phyloP scores from a whole-genome alignment of 768 basidiomycete species.

The Chalciporus piperatus region DNA sequence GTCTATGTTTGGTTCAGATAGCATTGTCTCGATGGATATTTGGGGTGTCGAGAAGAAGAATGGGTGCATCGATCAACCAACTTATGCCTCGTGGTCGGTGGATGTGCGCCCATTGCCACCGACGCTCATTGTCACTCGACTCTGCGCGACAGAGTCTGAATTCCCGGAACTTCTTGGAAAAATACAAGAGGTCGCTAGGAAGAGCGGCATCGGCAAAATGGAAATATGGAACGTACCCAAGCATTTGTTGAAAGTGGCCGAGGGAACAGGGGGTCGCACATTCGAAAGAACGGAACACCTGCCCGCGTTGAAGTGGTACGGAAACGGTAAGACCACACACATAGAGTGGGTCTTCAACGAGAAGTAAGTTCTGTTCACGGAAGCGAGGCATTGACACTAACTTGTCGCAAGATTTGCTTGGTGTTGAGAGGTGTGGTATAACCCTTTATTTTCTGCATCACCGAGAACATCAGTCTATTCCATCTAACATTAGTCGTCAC shows the following conservation, averaged over 20 bases:
- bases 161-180: conserved; percentile 37
- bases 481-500: conserved; percentile 6
- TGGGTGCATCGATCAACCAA: conserved; percentile 2
- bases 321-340: conserved; percentile 29
- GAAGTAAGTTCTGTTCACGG: conserved; percentile 31
- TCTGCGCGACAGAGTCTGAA: conserved; percentile 30
- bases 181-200: conserved; percentile 35
- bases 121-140: conserved; percentile 44
- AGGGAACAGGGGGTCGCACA: conserved; percentile 31
- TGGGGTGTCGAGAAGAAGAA: conserved; percentile 21
- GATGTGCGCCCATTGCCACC: conserved; percentile 31
- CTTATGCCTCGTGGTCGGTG: conserved; percentile 46
- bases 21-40: conserved; percentile 11
- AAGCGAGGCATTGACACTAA: not conserved
- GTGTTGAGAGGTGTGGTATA: conserved; percentile 28
- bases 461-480: too few relatives aligned
- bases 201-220: conserved; percentile 34
- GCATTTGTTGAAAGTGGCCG: conserved; percentile 29
- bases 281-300: conserved; percentile 38
- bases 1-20: conserved; percentile 17
- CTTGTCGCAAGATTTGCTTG: conserved; percentile 36
- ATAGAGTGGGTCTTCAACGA: conserved; percentile 51
- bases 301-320: conserved; percentile 51
- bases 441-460: conserved; percentile 1
- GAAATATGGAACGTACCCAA: conserved; percentile 48